Evolutionary conservation across 2,329 filamentous ascomycete species (phyloP).

Genomic region (Trichophyton schoenleinii): DNA sequence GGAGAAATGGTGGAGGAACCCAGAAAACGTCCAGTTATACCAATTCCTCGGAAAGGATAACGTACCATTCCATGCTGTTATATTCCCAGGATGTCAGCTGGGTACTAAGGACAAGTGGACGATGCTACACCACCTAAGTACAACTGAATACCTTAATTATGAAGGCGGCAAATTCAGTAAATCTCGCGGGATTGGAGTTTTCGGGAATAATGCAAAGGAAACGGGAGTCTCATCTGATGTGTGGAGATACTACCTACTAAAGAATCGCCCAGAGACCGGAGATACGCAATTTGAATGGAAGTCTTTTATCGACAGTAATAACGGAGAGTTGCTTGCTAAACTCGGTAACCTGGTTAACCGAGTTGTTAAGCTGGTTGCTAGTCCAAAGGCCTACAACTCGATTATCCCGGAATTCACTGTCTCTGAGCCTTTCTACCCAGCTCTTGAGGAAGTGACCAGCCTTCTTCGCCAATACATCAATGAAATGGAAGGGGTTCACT

Average conservation of each 20-base stretch:
- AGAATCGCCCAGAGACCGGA: conserved; percentile 62
- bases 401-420: conserved; percentile 45
- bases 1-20: conserved; percentile 81
- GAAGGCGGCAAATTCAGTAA: conserved; percentile 77
- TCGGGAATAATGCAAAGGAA: conserved; percentile 68
- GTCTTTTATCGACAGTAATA: conserved; percentile 63
- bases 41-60: conserved; percentile 87
- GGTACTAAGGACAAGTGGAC: conserved; percentile 73
- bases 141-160: conserved; percentile 71
- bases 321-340: conserved; percentile 60
- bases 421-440: conserved; percentile 29
- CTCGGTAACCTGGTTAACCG: conserved; percentile 56
- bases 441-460: conserved; percentile 38
- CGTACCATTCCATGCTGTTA: conserved; percentile 66
- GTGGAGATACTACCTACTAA: conserved; percentile 73
- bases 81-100: conserved; percentile 72
- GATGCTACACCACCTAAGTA: conserved; percentile 67
- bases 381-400: conserved; percentile 54
- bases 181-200: conserved; percentile 68
- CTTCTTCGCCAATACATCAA: conserved; percentile 44
- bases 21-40: conserved; percentile 66
- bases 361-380: conserved; percentile 37
- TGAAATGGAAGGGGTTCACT: conserved; percentile 48
- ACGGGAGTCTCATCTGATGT: conserved; percentile 66
- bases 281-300: conserved; percentile 77